phyloP scores from a whole-genome alignment of 1,284 basidiomycete genomes.

The Ceratobasidium sp. region DNA sequence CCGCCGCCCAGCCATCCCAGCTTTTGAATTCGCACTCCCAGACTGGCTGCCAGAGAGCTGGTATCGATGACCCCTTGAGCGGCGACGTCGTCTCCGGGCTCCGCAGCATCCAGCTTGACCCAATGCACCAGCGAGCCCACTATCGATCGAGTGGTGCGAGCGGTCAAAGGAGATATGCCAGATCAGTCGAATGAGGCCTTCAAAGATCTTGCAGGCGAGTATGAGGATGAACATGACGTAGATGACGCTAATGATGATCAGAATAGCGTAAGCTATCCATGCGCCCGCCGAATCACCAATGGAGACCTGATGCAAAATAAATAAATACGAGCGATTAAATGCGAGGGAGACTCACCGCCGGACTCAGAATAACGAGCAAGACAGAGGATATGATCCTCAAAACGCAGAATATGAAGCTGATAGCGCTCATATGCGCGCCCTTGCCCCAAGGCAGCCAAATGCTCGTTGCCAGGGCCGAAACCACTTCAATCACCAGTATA shows the following conservation, averaged over 20 bases:
- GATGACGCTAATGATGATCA: slow-evolving; percentile 84
- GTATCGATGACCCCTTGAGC: slow-evolving; percentile 44
- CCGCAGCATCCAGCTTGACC: slow-evolving; percentile 77
- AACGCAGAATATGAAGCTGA: slow-evolving; percentile 90
- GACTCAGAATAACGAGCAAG: slow-evolving; percentile 84
- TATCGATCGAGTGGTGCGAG: slow-evolving; percentile 78
- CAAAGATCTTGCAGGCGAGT: slow-evolving; percentile 82
- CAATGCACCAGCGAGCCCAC: slow-evolving; percentile 83
- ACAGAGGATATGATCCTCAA: slow-evolving; percentile 89
- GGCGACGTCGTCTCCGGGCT: slow-evolving; percentile 57
- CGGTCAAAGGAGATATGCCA: slow-evolving; percentile 85
- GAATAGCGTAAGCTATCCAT: slow-evolving; percentile 93
- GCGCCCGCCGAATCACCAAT: slow-evolving; percentile 77
- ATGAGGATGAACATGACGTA: slow-evolving; percentile 82
- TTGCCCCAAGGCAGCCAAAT: slow-evolving; percentile 96
- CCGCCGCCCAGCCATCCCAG: slow-evolving; percentile 44
- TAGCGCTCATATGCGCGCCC: slow-evolving; percentile 93
- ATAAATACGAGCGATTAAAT: neutral
- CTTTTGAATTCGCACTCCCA: slow-evolving; percentile 47
- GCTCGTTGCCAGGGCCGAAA: slow-evolving; percentile 81
- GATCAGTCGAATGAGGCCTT: slow-evolving; percentile 80
- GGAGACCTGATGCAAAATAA: slow-evolving; percentile 64
- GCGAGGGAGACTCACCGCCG: slow-evolving; percentile 68
- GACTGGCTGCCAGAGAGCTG: slow-evolving; percentile 37
- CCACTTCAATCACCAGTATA: slow-evolving; percentile 84